Evolutionary conservation across 441 rosid genomes (phyloP).

Genomic region (Euphorbia corollata): DNA sequence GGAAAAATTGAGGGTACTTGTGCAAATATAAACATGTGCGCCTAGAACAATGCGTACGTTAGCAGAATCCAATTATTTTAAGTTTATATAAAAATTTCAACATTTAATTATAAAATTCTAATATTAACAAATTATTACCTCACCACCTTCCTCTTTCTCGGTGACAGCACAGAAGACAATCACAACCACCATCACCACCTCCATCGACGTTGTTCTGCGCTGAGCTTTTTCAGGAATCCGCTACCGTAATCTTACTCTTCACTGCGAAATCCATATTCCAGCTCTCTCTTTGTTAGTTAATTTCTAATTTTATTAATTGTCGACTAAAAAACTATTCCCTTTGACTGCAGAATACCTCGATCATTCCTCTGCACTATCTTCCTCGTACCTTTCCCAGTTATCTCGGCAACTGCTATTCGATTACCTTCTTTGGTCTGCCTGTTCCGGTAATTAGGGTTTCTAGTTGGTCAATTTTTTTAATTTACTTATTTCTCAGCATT

Average conservation of each 20-base stretch:
- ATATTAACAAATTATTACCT: conserved; percentile 9
- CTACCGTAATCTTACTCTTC: neutral
- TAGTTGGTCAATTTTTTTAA: neutral
- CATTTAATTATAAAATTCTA: neutral
- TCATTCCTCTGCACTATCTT: neutral
- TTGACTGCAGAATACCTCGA: conserved; percentile 10
- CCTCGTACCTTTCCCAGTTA: neutral
- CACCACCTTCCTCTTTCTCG: neutral
- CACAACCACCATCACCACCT: conserved; percentile 9
- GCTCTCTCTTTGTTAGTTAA: conserved; percentile 4
- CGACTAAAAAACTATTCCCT: neutral
- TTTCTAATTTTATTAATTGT: neutral
- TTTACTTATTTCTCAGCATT: no score
- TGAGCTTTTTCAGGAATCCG: conserved; percentile 10
- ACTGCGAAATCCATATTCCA: neutral
- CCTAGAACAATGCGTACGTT: neutral
- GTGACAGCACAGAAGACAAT: conserved; percentile 10
- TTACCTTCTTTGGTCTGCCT: conserved; percentile 3
- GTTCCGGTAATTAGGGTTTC: conserved; percentile 12
- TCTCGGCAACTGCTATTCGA: neutral
- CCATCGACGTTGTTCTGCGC: conserved; percentile 9
- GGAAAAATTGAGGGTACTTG: no score
- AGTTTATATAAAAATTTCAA: neutral
- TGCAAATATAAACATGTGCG: no score
- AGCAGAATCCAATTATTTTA: conserved; percentile 6